Conservation (phyloP, 2,329 filamentous ascomycete genomes). For the Coniosporium tulheliwenetii region DNA sequence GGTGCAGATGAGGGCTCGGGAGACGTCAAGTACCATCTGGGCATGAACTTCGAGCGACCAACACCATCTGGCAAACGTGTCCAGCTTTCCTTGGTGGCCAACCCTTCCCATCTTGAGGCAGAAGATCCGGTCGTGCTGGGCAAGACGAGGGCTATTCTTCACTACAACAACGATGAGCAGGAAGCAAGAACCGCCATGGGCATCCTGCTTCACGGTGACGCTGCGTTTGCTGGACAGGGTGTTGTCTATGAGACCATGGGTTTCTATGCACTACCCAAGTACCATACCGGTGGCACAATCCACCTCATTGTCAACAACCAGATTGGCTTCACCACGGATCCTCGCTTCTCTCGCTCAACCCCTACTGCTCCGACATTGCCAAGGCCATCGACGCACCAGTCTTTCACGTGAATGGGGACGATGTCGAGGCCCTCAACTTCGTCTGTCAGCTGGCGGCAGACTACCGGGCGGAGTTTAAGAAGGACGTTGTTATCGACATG, state of each 20-base stretch:
- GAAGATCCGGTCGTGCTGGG: slow-evolving; percentile 96
- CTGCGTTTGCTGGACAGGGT: slow-evolving; percentile 90
- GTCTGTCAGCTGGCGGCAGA: slow-evolving; percentile 94
- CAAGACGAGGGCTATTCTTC: slow-evolving; percentile 94
- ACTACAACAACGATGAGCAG: slow-evolving; percentile 96
- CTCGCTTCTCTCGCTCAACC: slow-evolving; percentile 90
- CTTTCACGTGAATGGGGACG: slow-evolving; percentile 98
- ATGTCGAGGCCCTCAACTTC: slow-evolving; percentile 96
- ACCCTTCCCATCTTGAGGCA: slow-evolving; percentile 94
- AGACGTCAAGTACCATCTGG: slow-evolving; percentile 98
- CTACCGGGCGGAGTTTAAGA: slow-evolving; percentile 97
- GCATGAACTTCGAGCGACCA: slow-evolving; percentile 99
- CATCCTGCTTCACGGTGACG: slow-evolving; percentile 90
- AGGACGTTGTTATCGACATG: slow-evolving; percentile 93
- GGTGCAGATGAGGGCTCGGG: slow-evolving; percentile 91
- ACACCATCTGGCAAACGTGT: slow-evolving; percentile 97
- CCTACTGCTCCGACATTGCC: slow-evolving; percentile 98
- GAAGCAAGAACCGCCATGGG: slow-evolving; percentile 84
- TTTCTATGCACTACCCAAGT: slow-evolving; percentile 88
- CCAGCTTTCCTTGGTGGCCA: slow-evolving; percentile 96
- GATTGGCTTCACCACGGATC: slow-evolving; percentile 98
- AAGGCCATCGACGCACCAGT: slow-evolving; percentile 97
- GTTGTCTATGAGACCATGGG: slow-evolving; percentile 97
- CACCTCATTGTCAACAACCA: slow-evolving; percentile 99
- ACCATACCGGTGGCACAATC: slow-evolving; percentile 93